These are phyloP conservation scores for Colletotrichum endophyticum DNA, from an alignment of 2,329 filamentous ascomycete species.

Conservation along the genomic window DNA sequence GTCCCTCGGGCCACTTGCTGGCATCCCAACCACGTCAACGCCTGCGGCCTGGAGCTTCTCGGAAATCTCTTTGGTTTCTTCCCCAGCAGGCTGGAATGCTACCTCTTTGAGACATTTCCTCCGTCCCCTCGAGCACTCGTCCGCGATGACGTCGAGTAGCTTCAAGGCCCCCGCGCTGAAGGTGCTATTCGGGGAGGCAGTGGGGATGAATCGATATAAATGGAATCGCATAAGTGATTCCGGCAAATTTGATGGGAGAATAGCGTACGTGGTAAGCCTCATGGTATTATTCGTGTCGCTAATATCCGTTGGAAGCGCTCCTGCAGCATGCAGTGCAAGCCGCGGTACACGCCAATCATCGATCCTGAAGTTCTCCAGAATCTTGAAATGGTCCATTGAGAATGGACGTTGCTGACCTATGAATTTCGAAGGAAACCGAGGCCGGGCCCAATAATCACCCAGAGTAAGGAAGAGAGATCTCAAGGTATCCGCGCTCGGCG, in stretches of 20 bases:
- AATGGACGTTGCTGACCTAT: background rate
- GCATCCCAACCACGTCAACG: background rate
- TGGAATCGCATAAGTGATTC: background rate
- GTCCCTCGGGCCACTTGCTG: background rate
- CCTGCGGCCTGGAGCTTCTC: background rate
- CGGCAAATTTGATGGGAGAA: background rate
- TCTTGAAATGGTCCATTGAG: background rate
- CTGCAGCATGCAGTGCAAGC: fast-evolving
- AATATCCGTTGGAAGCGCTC: background rate
- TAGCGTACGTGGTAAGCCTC: background rate
- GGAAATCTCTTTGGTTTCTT: background rate
- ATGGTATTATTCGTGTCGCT: fast-evolving
- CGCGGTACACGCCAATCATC: background rate
- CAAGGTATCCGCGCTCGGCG: background rate
- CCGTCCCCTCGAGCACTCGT: background rate
- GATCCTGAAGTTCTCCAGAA: background rate
- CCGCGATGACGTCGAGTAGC: background rate
- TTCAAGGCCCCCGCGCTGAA: background rate
- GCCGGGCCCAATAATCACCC: fast-evolving
- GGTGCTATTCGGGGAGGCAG: background rate
- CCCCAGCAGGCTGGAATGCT: background rate
- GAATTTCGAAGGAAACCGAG: background rate
- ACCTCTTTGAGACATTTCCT: background rate
- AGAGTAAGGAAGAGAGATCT: background rate
- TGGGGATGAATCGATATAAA: background rate